Conservation (phyloP, 2,329 filamentous ascomycete species). For the Ustilaginoidea virens region DNA sequence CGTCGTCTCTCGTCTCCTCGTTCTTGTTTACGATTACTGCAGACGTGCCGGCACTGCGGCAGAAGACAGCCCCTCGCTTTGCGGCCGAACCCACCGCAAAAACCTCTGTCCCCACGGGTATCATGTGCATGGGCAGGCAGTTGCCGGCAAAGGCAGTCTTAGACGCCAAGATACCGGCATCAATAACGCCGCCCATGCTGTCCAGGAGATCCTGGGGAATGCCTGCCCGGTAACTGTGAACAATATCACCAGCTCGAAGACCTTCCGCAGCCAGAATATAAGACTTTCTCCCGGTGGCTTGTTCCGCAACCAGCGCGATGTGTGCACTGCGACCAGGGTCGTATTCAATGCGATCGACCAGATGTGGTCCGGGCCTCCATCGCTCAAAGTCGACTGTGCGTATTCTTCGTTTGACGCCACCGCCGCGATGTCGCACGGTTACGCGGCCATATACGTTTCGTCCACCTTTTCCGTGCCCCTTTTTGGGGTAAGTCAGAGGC, state of each 20-base stretch:
- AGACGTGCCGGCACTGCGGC: slow-evolving; percentile 85
- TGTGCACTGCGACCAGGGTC: slow-evolving; percentile 89
- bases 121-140: slow-evolving; percentile 88
- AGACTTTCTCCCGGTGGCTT: slow-evolving; percentile 58
- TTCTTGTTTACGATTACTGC: slow-evolving; percentile 83
- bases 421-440: slow-evolving; percentile 82
- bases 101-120: slow-evolving; percentile 83
- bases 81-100: slow-evolving; percentile 74
- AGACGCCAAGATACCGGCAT: slow-evolving; percentile 89
- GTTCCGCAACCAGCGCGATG: slow-evolving; percentile 70
- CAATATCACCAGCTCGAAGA: slow-evolving; percentile 75
- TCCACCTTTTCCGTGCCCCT: slow-evolving; percentile 83
- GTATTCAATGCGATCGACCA: slow-evolving; percentile 89
- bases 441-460: slow-evolving; percentile 77
- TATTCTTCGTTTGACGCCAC: slow-evolving; percentile 83
- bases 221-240: slow-evolving; percentile 82
- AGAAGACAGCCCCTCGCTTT: slow-evolving; percentile 71
- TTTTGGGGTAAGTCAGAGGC: slow-evolving; percentile 78
- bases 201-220: slow-evolving; percentile 76
- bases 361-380: slow-evolving; percentile 61
- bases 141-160: slow-evolving; percentile 92
- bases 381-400: slow-evolving; percentile 81
- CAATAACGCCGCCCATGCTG: slow-evolving; percentile 83
- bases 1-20: slow-evolving; percentile 49
- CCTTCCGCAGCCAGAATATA: slow-evolving; percentile 96